Base-by-base conservation (phyloP, 305 asterid genomes). In the Galium porrigens region DNA sequence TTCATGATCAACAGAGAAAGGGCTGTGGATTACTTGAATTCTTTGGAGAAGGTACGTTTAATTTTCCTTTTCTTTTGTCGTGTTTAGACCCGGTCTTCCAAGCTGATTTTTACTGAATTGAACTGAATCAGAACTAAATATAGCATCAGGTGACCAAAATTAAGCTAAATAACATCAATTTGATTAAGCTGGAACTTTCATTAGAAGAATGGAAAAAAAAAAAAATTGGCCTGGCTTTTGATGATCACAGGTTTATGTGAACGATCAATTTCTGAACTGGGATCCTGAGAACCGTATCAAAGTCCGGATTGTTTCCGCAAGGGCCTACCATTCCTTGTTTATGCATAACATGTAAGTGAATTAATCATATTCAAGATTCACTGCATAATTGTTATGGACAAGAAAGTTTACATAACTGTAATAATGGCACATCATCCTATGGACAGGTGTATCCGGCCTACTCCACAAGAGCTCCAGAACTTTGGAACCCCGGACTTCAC, bases 401-500 rank as follows among this genome's bases (percentile, higher is more conserved):
- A 17, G 11, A 52, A 4, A n/a, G 58, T 52, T 52, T 6, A 30
- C 58, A 52, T 15, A 15, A 20, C 2, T 20, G 15, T 52, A 52
- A 51, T 17, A 2, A 18, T 20, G 18, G 18, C 6, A 48, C 76
- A 7, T 11, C 0, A 42, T 46, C 6, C 22, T 14, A 2, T n/a
- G 53, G 74, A 74, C 85, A 88, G 98, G 98, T 91, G 98, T 64
- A 91, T 91, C 75, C 95, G 96, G 60, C 95, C 96, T 61, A 85
- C 88, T 62, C 80, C 88, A 2, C 95, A 89, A 68, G 96, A 91
- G 84, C 83, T 91, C 68, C 88, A 86, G 85, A 71, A 61, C 68
- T 91, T 86, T 61, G 98, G 98, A 61, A 84, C 90, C 44, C 98
- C 98, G 22, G 94, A 89, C 73, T 89, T 92, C 91, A 92, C 98